phyloP scores from a whole-genome alignment of 306 rosid genomes.

The Ochetophila trinervis region DNA sequence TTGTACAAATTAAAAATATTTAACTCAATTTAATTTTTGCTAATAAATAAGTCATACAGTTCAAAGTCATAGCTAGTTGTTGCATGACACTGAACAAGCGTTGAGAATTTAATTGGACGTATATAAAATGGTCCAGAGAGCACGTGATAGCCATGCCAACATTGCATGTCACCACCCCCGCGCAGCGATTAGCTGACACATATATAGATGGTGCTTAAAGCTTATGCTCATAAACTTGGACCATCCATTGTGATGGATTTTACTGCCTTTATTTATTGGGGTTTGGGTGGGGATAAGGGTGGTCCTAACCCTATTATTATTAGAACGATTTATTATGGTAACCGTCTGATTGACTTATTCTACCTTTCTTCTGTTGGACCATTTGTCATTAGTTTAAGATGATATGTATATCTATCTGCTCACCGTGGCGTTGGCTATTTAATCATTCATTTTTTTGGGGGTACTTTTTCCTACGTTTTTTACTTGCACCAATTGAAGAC shows the following conservation, averaged over 20 bases:
- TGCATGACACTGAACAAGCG: conserved; percentile 20
- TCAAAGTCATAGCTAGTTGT: conserved; percentile 10
- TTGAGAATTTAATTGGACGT: conserved; percentile 8
- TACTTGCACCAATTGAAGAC: background rate
- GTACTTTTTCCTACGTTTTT: background rate
- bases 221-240: conserved; percentile 16
- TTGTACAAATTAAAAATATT: no score
- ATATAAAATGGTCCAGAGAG: conserved; percentile 53
- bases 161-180: conserved; percentile 27
- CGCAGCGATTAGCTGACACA: background rate
- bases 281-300: no score
- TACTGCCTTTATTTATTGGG: conserved; percentile 27
- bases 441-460: background rate
- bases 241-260: conserved; percentile 33
- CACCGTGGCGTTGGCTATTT: conserved; percentile 2
- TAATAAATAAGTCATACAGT: no score
- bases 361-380: conserved; percentile 56
- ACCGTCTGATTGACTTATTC: conserved; percentile 41
- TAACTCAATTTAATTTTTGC: no score
- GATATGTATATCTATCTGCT: conserved; percentile 36
- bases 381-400: conserved; percentile 49
- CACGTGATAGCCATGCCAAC: conserved; percentile 43
- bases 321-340: conserved; percentile 44
- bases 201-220: conserved; percentile 25
- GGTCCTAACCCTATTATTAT: no score